phyloP scores from a whole-genome alignment of 2,329 filamentous ascomycete genomes.

The Samsoniella hepiali region DNA sequence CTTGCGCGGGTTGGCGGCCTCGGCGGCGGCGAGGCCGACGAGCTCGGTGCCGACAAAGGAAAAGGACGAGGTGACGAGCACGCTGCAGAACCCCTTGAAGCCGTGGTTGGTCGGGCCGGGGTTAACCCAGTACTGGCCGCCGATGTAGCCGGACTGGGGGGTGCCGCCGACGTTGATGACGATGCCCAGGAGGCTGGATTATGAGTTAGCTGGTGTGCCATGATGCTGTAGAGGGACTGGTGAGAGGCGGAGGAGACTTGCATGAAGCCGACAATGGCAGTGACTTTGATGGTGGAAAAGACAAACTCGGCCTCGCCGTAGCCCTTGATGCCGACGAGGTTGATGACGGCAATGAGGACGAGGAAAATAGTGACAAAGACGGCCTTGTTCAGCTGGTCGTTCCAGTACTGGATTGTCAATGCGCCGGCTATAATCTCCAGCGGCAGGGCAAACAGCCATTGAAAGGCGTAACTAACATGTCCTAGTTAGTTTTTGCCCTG shows the following conservation, averaged over 20 bases:
- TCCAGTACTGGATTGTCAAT: constrained; percentile 76
- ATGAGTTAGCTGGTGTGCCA: not conserved
- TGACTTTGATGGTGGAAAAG: constrained; percentile 26
- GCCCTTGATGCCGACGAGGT: constrained; percentile 27
- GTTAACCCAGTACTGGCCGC: constrained; percentile 38
- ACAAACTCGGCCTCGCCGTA: constrained; percentile 29
- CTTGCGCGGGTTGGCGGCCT: constrained; percentile 49
- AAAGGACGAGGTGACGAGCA: constrained; percentile 52
- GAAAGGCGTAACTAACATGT: constrained; percentile 59
- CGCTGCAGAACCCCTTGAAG: constrained; percentile 49
- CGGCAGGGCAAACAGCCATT: constrained; percentile 75
- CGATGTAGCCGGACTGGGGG: constrained; percentile 25
- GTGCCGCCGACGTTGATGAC: constrained; percentile 40
- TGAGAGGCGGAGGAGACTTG: constrained; percentile 10
- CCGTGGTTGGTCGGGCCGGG: constrained; percentile 44
- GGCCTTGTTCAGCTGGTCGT: constrained; percentile 55
- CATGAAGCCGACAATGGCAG: constrained; percentile 27
- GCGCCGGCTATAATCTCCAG: constrained; percentile 78
- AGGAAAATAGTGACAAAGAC: constrained; percentile 81
- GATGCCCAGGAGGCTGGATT: constrained; percentile 21
- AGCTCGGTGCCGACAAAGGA: constrained; percentile 53
- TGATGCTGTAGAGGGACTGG: not conserved
- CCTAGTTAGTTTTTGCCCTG: no score
- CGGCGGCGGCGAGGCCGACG: constrained; percentile 50
- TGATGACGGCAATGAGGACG: constrained; percentile 36